These are phyloP conservation scores for Lactarius pseudohatsudake DNA, from an alignment of 768 basidiomycete genomes.

Conservation along the genomic window DNA sequence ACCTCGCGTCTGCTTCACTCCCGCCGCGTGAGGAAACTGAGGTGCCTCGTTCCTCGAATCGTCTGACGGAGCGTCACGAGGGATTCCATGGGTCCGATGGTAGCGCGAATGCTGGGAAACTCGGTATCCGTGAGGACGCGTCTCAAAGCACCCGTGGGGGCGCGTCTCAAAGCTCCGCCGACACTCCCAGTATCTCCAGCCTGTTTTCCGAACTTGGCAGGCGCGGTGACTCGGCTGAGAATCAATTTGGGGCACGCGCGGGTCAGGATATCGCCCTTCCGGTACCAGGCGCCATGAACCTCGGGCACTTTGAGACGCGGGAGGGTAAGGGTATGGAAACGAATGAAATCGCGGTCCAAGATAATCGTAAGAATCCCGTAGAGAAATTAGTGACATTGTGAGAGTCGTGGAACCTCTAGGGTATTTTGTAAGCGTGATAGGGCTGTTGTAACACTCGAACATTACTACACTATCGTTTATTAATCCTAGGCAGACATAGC, in stretches of 20 bases:
- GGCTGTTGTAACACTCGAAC: not conserved
- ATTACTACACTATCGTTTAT: slow-evolving; percentile 3
- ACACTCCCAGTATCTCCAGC: not conserved
- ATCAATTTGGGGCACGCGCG: not conserved
- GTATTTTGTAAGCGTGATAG: not conserved
- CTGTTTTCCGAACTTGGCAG: not conserved
- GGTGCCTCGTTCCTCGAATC: not conserved
- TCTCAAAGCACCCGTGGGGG: not conserved
- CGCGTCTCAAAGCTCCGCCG: not conserved
- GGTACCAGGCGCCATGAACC: not conserved
- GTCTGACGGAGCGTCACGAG: not conserved
- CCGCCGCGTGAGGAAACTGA: not conserved
- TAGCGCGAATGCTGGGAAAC: too few species aligned
- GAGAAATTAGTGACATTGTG: not conserved
- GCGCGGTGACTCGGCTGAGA: not conserved
- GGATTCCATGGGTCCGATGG: not conserved
- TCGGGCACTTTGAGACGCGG: not conserved
- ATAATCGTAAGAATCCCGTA: not conserved
- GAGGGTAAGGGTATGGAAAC: not conserved
- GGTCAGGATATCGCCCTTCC: not conserved
- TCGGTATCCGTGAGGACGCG: too few species aligned
- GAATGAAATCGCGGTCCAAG: not conserved
- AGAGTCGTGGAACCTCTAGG: not conserved
- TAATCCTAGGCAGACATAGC: not conserved
- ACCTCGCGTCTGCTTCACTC: slow-evolving; percentile 14